Percentiles rank a stretch among this genome's conserved stretches.
Conservation (phyloP, 768 basidiomycete genomes). For the Daedaleopsis nitida region DNA sequence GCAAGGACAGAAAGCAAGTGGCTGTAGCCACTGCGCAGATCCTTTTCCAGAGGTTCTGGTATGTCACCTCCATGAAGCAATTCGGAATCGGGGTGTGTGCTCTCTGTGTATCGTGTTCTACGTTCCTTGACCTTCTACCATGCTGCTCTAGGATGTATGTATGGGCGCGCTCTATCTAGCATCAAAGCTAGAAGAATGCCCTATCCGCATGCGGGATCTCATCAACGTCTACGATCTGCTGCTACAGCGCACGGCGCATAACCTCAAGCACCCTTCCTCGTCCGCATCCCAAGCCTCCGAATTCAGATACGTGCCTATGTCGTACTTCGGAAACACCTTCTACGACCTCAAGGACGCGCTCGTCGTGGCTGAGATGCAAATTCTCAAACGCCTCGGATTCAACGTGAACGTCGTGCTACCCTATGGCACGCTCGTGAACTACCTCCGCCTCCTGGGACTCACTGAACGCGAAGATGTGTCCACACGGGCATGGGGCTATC, state of each 20-base stretch:
- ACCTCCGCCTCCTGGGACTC: slow-evolving; percentile 87
- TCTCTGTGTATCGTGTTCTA: background rate
- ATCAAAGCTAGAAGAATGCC: slow-evolving; percentile 92
- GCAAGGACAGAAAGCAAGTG: slow-evolving; percentile 79
- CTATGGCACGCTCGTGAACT: slow-evolving; percentile 94
- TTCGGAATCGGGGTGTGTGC: slow-evolving; percentile 86
- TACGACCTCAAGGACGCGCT: slow-evolving; percentile 95
- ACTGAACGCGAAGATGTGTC: slow-evolving; percentile 71
- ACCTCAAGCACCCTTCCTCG: slow-evolving; percentile 32
- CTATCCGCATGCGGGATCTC: slow-evolving; percentile 89
- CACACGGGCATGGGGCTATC: slow-evolving; percentile 86
- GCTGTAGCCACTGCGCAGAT: slow-evolving; percentile 97
- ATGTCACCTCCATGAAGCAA: slow-evolving; percentile 90
- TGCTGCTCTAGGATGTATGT: slow-evolving; percentile 53
- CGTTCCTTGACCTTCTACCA: background rate
- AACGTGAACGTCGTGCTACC: slow-evolving; percentile 92
- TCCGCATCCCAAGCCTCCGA: slow-evolving; percentile 28
- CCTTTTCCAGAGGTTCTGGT: slow-evolving; percentile 96
- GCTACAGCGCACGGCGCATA: slow-evolving; percentile 69
- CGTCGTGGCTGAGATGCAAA: slow-evolving; percentile 96
- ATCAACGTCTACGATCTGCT: slow-evolving; percentile 94
- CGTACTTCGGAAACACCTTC: slow-evolving; percentile 85
- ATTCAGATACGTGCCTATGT: slow-evolving; percentile 80
- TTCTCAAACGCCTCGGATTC: slow-evolving; percentile 94
- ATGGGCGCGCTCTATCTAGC: slow-evolving; percentile 44